Percentiles rank a stretch among this genome's conserved stretches.
Conservation (phyloP, 1,139 yeast genomes). For the Taphrina confusa region DNA sequence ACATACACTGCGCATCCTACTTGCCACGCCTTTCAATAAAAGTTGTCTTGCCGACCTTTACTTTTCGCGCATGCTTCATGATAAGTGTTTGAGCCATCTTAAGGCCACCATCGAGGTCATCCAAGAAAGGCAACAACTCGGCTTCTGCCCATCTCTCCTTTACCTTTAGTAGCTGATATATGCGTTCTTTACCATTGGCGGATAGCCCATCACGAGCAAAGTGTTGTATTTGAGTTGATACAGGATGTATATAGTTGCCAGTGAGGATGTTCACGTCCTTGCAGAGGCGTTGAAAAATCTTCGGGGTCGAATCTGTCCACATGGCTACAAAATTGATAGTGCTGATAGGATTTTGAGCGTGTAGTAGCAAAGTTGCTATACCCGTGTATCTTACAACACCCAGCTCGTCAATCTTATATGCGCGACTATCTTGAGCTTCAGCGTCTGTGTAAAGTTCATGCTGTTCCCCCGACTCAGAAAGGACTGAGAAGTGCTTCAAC, state of each 20-base stretch:
- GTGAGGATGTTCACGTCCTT: slow-evolving; percentile 1
- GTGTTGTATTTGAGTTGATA: slow-evolving; percentile 21
- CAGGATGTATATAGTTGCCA: slow-evolving; percentile 22
- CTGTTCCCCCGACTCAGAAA: background rate
- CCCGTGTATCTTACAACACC: slow-evolving; percentile 10
- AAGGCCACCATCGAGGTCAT: slow-evolving; percentile 13
- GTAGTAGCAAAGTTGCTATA: background rate
- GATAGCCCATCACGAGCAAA: background rate
- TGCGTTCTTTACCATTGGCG: slow-evolving; percentile 13
- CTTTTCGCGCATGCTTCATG: slow-evolving; percentile 30
- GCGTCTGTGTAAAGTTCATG: background rate
- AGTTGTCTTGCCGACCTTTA: slow-evolving; percentile 25
- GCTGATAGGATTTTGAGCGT: slow-evolving; percentile 6
- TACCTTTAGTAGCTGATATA: slow-evolving; percentile 13
- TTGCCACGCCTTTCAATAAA: slow-evolving; percentile 23
- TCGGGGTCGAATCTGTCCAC: slow-evolving; percentile 16
- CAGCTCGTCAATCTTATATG: background rate
- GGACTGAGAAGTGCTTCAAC: slow-evolving; percentile 1
- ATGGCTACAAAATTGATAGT: background rate
- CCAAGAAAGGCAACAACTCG: slow-evolving; percentile 17
- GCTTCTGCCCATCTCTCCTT: slow-evolving; percentile 24
- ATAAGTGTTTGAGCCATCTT: slow-evolving; percentile 16
- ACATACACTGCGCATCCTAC: no score
- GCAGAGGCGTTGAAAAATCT: slow-evolving; percentile 3
- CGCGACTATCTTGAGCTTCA: background rate